Evolutionary conservation across 164 flowering plant genomes (phyloP).

Genomic region (Dillenia suffruticosa): DNA sequence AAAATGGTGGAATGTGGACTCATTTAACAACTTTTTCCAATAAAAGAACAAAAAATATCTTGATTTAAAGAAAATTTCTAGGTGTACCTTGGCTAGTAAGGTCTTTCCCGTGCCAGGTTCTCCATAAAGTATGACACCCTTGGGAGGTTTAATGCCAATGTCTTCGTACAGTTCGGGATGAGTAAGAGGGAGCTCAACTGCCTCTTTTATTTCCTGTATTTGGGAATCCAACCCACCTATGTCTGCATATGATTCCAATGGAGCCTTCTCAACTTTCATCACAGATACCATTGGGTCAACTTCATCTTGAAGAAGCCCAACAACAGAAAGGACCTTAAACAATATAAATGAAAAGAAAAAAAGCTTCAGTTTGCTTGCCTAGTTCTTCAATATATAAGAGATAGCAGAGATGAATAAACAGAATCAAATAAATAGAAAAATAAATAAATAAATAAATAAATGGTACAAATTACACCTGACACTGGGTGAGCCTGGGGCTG

Average conservation of each 20-base stretch:
- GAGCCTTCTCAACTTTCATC: constrained; percentile 44
- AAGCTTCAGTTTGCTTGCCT: too few relatives aligned
- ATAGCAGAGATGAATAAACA: too few relatives aligned
- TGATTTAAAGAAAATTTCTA: too few relatives aligned
- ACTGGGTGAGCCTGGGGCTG: too few relatives aligned
- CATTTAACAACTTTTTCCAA: too few relatives aligned
- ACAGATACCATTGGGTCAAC: constrained; percentile 42
- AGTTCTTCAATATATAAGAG: too few relatives aligned
- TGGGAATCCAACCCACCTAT: constrained; percentile 48
- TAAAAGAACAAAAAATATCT: too few relatives aligned
- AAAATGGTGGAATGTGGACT: too few relatives aligned
- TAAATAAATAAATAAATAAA: too few relatives aligned
- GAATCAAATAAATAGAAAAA: too few relatives aligned
- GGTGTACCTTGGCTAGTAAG: constrained; percentile 31
- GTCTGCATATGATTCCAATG: constrained; percentile 46
- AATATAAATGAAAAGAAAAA: background rate
- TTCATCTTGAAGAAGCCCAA: constrained; percentile 33
- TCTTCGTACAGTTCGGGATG: constrained; percentile 43
- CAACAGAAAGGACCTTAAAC: constrained; percentile 35
- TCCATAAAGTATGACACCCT: constrained; percentile 38
- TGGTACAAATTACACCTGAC: too few relatives aligned
- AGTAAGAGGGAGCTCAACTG: constrained; percentile 39
- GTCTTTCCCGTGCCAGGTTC: constrained; percentile 43
- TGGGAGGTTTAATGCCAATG: constrained; percentile 39
- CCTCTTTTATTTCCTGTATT: constrained; percentile 44